Evolutionary conservation across 129 eudicot genomes (phyloP).

Genomic region (Escallonia rubra): DNA sequence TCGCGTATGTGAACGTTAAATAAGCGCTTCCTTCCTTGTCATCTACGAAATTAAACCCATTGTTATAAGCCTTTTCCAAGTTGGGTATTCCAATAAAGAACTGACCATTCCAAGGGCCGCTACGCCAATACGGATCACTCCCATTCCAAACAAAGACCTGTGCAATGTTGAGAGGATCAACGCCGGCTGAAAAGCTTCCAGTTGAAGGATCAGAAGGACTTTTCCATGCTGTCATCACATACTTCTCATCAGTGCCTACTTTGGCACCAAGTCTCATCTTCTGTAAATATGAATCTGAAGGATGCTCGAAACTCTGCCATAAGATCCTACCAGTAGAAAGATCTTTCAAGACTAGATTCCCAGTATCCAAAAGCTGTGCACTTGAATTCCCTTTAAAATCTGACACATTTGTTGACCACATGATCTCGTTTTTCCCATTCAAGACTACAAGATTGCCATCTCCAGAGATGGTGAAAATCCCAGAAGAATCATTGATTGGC

Average conservation of each 20-base stretch:
- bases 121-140: slow-evolving; percentile 20
- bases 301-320: slow-evolving; percentile 26
- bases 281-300: slow-evolving; percentile 14
- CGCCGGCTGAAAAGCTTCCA: slow-evolving; percentile 17
- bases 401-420: slow-evolving; percentile 42
- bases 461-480: slow-evolving; percentile 21
- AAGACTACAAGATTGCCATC: slow-evolving; percentile 31
- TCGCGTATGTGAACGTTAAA: background rate
- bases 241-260: slow-evolving; percentile 1
- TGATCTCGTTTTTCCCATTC: slow-evolving; percentile 13
- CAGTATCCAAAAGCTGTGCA: slow-evolving; percentile 31
- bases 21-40: background rate
- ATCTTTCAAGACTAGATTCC: slow-evolving; percentile 23
- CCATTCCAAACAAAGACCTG: slow-evolving; percentile 22
- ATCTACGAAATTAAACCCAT: slow-evolving; percentile 12
- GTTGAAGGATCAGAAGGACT: slow-evolving; percentile 20
- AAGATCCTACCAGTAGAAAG: slow-evolving; percentile 4
- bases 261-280: slow-evolving; percentile 5
- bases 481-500: slow-evolving; percentile 29
- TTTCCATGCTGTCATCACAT: slow-evolving; percentile 21
- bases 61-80: slow-evolving; percentile 7
- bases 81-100: slow-evolving; percentile 33
- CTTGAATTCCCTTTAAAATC: slow-evolving; percentile 7
- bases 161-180: slow-evolving; percentile 15
- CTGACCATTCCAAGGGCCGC: slow-evolving; percentile 57